Conservation (phyloP, 2,329 filamentous ascomycete species). For the Diaporthe helianthi region DNA sequence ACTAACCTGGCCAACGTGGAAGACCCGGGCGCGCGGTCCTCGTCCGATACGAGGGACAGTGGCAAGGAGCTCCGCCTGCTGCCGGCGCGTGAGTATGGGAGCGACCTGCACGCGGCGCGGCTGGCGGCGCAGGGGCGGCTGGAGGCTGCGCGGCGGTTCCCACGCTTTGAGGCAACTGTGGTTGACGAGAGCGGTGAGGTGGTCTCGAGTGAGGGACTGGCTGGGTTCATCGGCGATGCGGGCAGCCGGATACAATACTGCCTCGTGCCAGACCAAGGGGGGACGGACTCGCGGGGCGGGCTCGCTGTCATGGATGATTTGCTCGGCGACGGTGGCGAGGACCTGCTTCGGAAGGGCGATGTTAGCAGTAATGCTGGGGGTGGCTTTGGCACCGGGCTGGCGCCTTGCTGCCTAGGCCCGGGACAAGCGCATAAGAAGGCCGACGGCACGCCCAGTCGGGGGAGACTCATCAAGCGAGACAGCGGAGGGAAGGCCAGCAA, state of each 20-base stretch:
- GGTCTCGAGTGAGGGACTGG: conserved; percentile 61
- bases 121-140: conserved; percentile 71
- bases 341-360: conserved; percentile 38
- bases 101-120: conserved; percentile 59
- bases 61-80: conserved; percentile 22
- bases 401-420: conserved; percentile 38
- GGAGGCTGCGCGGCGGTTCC: conserved; percentile 60
- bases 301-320: conserved; percentile 61
- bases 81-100: conserved; percentile 40
- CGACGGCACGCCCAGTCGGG: conserved; percentile 36
- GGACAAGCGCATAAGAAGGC: conserved; percentile 31
- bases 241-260: conserved; percentile 67
- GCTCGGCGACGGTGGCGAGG: conserved; percentile 56
- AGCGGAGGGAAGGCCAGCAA: conserved; percentile 35
- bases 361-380: conserved; percentile 25
- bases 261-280: conserved; percentile 64
- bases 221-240: conserved; percentile 67
- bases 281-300: conserved; percentile 62
- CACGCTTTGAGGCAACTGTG: conserved; percentile 66
- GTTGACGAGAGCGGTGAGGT: conserved; percentile 58
- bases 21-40: conserved; percentile 1
- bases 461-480: conserved; percentile 11
- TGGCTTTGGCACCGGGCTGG: conserved; percentile 29
- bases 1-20: background rate
- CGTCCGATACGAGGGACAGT: conserved; percentile 28